These are phyloP conservation scores for Leishmania tarentolae DNA, from an alignment of 208 protist species.

Conservation along the genomic window DNA sequence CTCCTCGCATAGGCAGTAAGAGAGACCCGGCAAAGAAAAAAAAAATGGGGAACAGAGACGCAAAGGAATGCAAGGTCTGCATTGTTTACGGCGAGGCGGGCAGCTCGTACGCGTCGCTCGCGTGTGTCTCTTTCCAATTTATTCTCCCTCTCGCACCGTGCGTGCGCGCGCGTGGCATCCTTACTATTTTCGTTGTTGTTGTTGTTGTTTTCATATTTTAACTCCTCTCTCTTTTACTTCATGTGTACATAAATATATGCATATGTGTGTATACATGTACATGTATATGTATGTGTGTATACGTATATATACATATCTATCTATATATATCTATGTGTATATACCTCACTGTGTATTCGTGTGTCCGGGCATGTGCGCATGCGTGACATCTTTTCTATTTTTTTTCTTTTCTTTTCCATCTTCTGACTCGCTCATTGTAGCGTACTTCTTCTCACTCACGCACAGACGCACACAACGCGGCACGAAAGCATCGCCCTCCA, in stretches of 20 bases:
- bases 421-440: too few relatives aligned
- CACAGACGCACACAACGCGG: background rate
- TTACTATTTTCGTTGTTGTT: too few relatives aligned
- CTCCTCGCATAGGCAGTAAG: constrained; percentile 5
- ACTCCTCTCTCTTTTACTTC: too few relatives aligned
- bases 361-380: too few relatives aligned
- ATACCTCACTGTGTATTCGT: too few relatives aligned
- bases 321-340: background rate
- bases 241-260: background rate
- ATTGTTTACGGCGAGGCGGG: background rate
- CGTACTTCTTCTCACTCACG: background rate
- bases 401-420: too few relatives aligned
- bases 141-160: background rate
- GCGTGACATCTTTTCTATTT: too few relatives aligned
- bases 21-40: background rate
- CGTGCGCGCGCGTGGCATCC: too few relatives aligned
- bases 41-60: background rate
- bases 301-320: background rate
- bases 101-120: background rate
- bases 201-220: too few relatives aligned
- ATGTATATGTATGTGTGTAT: background rate
- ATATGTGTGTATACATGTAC: background rate
- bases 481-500: background rate
- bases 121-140: background rate
- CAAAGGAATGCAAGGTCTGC: too few relatives aligned